Conservation (phyloP, 2,329 filamentous ascomycete genomes). For the Venturia asperata region DNA sequence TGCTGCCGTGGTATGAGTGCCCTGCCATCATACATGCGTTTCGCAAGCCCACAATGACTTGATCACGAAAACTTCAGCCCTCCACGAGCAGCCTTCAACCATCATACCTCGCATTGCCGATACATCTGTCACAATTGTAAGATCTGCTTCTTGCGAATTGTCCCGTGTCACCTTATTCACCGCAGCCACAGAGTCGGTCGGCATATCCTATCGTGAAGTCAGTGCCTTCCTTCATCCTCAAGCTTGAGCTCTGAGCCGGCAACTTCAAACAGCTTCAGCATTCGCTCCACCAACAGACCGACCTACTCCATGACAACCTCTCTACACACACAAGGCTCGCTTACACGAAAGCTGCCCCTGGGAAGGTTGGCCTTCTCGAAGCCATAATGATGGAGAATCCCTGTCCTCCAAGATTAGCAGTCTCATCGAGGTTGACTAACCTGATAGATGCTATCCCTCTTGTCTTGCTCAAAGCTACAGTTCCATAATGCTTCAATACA, state of each 20-base stretch:
- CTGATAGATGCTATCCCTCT: not conserved
- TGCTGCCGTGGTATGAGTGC: not conserved
- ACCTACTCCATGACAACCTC: not conserved
- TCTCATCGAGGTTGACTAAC: not conserved
- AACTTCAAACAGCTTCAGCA: not conserved
- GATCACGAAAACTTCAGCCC: not conserved
- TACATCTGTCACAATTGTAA: not conserved
- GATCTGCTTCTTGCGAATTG: not conserved
- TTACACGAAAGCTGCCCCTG: not conserved
- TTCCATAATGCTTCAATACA: not conserved
- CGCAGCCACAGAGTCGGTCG: not conserved
- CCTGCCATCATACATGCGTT: not conserved
- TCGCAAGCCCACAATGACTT: not conserved
- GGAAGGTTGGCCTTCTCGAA: not conserved
- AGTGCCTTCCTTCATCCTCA: not conserved
- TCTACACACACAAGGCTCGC: not conserved
- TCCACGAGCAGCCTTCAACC: not conserved
- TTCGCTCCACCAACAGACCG: not conserved
- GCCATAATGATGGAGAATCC: not conserved
- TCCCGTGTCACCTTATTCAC: not conserved
- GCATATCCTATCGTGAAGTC: not conserved
- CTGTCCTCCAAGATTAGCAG: not conserved
- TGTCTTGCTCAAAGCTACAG: not conserved
- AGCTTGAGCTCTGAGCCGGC: not conserved
- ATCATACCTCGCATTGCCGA: not conserved